Conservation (phyloP, 2,329 filamentous ascomycete species). For the Beauveria rudraprayagi region DNA sequence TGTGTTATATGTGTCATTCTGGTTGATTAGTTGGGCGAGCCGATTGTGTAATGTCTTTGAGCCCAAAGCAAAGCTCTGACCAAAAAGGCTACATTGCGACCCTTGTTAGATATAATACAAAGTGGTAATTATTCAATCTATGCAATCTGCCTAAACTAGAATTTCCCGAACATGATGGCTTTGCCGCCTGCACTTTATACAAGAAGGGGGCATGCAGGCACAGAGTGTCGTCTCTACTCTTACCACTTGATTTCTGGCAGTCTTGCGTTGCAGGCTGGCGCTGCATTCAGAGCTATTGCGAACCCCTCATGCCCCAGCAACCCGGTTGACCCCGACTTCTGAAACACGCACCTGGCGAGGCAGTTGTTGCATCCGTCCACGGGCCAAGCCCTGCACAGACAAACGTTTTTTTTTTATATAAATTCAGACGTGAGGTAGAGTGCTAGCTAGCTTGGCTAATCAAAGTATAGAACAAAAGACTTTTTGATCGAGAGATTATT, state of each 20-base stretch:
- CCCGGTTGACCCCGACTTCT: neutral
- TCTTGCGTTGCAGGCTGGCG: neutral
- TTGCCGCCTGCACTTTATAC: neutral
- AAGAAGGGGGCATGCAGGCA: neutral
- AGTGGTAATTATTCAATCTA: neutral
- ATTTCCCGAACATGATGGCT: neutral
- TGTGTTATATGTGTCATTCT: too few relatives aligned
- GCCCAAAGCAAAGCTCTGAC: neutral
- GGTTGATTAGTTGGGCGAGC: too few relatives aligned
- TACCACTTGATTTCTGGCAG: neutral
- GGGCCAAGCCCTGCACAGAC: slow-evolving; percentile 6
- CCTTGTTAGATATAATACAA: neutral
- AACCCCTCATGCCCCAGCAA: neutral
- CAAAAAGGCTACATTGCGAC: neutral
- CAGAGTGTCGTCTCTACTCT: neutral
- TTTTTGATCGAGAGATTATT: neutral
- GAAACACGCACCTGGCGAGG: neutral
- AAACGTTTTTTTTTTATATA: neutral
- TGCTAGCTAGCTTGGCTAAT: neutral
- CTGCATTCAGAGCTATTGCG: neutral
- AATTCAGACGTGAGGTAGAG: neutral
- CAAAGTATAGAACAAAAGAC: neutral
- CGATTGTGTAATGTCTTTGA: neutral
- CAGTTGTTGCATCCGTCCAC: neutral
- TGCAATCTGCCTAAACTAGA: neutral